These are phyloP conservation scores for Rubroboletus satanas DNA, from an alignment of 768 basidiomycete species.

Conservation along the genomic window DNA sequence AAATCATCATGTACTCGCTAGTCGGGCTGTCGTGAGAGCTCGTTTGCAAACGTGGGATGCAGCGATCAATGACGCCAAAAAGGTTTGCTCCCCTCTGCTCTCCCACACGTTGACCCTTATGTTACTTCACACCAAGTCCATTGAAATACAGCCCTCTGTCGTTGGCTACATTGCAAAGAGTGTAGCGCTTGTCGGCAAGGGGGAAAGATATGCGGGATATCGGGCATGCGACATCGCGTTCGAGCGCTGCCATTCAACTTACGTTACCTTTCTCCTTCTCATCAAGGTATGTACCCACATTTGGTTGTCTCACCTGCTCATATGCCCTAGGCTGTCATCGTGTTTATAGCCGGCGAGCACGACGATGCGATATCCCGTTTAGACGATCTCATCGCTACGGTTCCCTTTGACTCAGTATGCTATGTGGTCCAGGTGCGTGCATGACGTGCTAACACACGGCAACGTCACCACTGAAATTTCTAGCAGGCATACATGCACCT, in stretches of 20 bases:
- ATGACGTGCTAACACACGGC: neutral
- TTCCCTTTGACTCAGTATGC: neutral
- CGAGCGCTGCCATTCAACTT: neutral
- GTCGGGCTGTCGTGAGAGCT: too few species aligned
- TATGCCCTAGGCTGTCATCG: neutral
- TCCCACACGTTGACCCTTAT: neutral
- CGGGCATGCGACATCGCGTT: neutral
- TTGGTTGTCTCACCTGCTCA: neutral
- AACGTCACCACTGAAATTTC: neutral
- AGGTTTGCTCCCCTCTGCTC: neutral
- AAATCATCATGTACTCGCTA: too few species aligned
- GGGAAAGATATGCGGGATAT: neutral
- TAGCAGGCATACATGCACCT: neutral
- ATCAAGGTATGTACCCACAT: neutral
- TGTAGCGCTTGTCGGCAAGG: neutral
- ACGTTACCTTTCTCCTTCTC: neutral
- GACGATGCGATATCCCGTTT: neutral
- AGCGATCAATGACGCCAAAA: too few species aligned
- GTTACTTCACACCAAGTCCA: neutral
- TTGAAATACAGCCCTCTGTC: neutral
- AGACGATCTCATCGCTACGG: neutral
- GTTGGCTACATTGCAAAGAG: neutral
- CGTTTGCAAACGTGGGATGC: too few species aligned
- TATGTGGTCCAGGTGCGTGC: neutral
- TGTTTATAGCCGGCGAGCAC: neutral